Conservation (phyloP, 352 stramenopile genomes). For the Thalassiosira hispida region DNA sequence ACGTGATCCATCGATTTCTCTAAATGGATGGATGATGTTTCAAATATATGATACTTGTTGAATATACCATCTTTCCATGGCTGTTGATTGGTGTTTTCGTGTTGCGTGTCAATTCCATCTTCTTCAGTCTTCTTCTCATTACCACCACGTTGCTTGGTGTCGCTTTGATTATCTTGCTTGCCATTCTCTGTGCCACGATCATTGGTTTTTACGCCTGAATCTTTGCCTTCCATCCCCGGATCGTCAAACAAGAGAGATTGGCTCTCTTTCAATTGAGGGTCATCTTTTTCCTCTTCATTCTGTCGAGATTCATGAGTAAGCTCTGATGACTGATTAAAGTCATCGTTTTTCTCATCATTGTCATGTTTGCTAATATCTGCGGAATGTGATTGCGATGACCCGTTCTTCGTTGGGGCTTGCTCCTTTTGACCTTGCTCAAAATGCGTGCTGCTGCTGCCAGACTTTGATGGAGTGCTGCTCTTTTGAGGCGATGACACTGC, state of each 20-base stretch:
- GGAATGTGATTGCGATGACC: conserved; percentile 9
- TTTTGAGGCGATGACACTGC: conserved; percentile 13
- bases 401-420: background rate
- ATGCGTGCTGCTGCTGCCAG: conserved; percentile 20
- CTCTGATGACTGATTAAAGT: background rate
- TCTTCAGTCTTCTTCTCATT: background rate
- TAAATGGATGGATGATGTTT: conserved; percentile 10
- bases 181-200: background rate
- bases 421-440: conserved; percentile 45
- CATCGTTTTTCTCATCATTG: conserved; percentile 5
- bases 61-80: conserved; percentile 8
- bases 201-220: background rate
- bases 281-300: conserved; percentile 6
- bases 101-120: background rate
- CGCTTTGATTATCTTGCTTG: background rate
- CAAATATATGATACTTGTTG: conserved; percentile 14
- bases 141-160: background rate
- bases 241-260: background rate
- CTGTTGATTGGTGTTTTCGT: conserved; percentile 4
- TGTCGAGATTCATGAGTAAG: conserved; percentile 3
- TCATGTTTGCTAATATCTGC: conserved; percentile 4
- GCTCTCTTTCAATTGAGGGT: background rate
- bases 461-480: conserved; percentile 26
- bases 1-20: background rate
- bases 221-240: background rate